These are phyloP conservation scores for Oryza punctata DNA, from an alignment of 176 grass and related monocot genomes.

Conservation along the genomic window DNA sequence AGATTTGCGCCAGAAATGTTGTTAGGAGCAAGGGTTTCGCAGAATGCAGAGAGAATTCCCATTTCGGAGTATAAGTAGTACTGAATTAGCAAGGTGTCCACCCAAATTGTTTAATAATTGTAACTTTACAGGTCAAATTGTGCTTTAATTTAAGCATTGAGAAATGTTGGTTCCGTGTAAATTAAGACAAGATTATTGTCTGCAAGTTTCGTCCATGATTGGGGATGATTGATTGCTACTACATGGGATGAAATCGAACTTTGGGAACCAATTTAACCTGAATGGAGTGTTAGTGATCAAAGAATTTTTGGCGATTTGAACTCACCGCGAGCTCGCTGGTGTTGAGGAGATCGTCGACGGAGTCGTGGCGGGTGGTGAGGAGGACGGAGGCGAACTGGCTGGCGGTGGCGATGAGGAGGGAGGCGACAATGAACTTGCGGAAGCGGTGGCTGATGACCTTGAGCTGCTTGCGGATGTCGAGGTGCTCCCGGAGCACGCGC, in stretches of 20 bases:
- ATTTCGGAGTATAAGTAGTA: too few species aligned
- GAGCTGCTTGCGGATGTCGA: constrained; percentile 91
- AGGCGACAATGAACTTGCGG: constrained; percentile 75
- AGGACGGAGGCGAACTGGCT: constrained; percentile 89
- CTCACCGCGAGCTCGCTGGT: constrained; percentile 85
- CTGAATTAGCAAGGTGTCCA: neutral
- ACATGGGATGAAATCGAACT: neutral
- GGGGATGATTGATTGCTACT: neutral
- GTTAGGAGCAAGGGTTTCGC: too few species aligned
- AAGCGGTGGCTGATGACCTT: constrained; percentile 87
- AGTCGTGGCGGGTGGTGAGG: constrained; percentile 67
- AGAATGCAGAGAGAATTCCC: neutral
- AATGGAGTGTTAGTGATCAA: neutral
- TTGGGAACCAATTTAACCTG: neutral
- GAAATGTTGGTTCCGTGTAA: constrained; percentile 3
- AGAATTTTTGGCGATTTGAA: neutral
- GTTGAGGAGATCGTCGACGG: constrained; percentile 76
- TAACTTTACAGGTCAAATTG: neutral
- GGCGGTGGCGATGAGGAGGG: constrained; percentile 63
- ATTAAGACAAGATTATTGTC: neutral
- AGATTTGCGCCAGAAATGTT: neutral
- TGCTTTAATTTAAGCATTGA: constrained; percentile 1
- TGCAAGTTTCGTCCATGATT: neutral
- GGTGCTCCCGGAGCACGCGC: constrained; percentile 70
- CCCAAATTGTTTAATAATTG: neutral